A percentile compares a stretch with the other conserved stretches of the same genome.
Conservation (phyloP, 1,139 yeast species). For the Meyerozyma smithsonii region DNA sequence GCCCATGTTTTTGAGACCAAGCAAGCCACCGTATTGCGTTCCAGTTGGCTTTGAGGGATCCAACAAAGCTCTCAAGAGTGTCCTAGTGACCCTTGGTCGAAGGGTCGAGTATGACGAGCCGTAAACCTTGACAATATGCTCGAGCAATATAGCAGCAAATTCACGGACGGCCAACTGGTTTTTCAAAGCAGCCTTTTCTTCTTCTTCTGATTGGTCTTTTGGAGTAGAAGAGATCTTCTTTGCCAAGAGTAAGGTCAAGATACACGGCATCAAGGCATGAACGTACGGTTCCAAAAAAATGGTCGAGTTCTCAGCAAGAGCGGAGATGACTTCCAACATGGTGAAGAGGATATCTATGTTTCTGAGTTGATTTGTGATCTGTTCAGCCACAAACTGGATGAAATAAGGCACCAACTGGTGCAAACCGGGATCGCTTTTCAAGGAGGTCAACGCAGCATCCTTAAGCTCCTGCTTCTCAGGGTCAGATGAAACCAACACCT, state of each 20-base stretch:
- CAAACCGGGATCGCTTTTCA: slow-evolving; percentile 89
- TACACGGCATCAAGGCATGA: slow-evolving; percentile 94
- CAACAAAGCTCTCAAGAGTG: slow-evolving; percentile 83
- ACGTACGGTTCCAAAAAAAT: slow-evolving; percentile 93
- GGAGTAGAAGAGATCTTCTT: slow-evolving; percentile 72
- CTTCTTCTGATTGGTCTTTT: slow-evolving; percentile 27
- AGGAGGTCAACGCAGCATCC: slow-evolving; percentile 76
- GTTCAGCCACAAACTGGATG: slow-evolving; percentile 94
- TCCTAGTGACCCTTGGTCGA: slow-evolving; percentile 91
- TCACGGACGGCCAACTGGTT: slow-evolving; percentile 68
- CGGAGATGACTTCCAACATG: slow-evolving; percentile 85
- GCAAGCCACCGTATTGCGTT: slow-evolving; percentile 87
- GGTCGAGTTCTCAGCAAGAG: slow-evolving; percentile 78
- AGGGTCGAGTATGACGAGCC: slow-evolving; percentile 86
- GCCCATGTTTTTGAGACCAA: slow-evolving; percentile 81
- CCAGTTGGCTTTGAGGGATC: slow-evolving; percentile 76
- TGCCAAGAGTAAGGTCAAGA: slow-evolving; percentile 82
- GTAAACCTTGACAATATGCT: slow-evolving; percentile 70
- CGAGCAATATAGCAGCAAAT: slow-evolving; percentile 79
- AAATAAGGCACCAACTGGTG: slow-evolving; percentile 96
- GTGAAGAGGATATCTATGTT: slow-evolving; percentile 72
- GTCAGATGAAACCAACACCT: slow-evolving; percentile 63
- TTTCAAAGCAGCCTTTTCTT: slow-evolving; percentile 27
- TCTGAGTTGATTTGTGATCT: slow-evolving; percentile 82
- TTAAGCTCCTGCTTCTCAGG: slow-evolving; percentile 57